Evolutionary conservation across 176 grass and related monocot genomes (phyloP), one percentile per base, ranked within the genome.

Genomic region (Avena insularis): DNA sequence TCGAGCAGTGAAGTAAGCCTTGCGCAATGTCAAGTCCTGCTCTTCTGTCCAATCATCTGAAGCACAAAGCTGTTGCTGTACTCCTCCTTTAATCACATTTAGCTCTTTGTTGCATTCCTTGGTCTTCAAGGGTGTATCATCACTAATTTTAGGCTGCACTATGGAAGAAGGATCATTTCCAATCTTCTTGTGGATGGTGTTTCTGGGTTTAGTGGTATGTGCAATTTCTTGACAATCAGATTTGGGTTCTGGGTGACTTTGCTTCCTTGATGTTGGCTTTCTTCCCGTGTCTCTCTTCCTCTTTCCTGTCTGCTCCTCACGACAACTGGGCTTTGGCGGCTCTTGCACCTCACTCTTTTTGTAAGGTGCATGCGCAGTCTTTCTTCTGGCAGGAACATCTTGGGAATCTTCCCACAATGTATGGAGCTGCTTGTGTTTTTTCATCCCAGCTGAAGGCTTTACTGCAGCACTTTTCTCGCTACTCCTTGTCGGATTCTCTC

Each of bases 41-140:
- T 92, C 93, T 92, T 82, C 82, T 83, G 91, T 95, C 93, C 96
- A 98, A 54, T 83, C 86, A 81, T 89, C 69, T 55, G 65, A 77
- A 78, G 55, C 69, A 85, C 46, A 86, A 71, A 46, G 79, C 4
- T 82, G 77, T 46, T 70, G 83, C 8, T 51, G 59, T 82, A 72
- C 91, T 66, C 45, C 82, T 77, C 53, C 83, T 81, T 80, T 63
- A 19, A 40, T 62, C 40, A 72, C 90, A 83, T 46, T 71, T 87
- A 84, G 75, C 73, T 78, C 86, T 72, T 84, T 31, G 12, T 48
- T 78, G 27, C 49, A 82, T 88, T 54, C 82, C 66, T 62, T 78
- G 69, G 33, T 29, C 2, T 71, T 83, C 10, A 62, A 64, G 17
- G 47, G 48, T 47, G 7, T 19, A 13, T 60, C n/a, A 20, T 49